Percentiles rank a stretch among this genome's conserved stretches.
phyloP scores from a whole-genome alignment of 1,139 yeast species.

The Candida sojae region DNA sequence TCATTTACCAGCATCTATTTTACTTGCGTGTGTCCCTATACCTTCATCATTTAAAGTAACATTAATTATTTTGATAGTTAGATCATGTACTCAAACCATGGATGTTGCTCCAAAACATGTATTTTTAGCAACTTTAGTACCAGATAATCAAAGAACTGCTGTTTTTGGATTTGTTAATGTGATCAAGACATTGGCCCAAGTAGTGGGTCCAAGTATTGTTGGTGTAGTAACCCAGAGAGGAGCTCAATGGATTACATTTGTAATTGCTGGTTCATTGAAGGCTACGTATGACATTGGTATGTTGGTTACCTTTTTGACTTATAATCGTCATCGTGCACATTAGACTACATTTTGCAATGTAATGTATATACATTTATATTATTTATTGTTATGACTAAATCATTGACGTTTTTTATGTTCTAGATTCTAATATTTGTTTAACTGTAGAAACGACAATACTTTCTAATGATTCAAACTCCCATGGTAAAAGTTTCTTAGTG shows the following conservation, averaged over 20 bases:
- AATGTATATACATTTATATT: not conserved
- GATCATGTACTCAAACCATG: constrained; percentile 45
- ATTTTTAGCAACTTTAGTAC: constrained; percentile 39
- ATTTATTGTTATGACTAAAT: too few species aligned
- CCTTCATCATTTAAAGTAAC: constrained; percentile 32
- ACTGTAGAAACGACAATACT: constrained; percentile 42
- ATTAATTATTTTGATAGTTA: constrained; percentile 28
- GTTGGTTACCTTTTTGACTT: constrained; percentile 32
- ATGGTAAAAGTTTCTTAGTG: constrained; percentile 30
- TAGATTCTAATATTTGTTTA: constrained; percentile 31
- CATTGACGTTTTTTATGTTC: not conserved
- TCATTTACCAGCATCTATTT: constrained; percentile 44
- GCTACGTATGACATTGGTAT: constrained; percentile 42
- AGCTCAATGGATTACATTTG: constrained; percentile 41
- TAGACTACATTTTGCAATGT: constrained; percentile 7
- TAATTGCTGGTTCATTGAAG: constrained; percentile 41
- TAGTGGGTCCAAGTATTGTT: constrained; percentile 39
- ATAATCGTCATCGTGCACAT: constrained; percentile 26
- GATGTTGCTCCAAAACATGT: constrained; percentile 49
- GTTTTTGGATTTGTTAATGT: constrained; percentile 45
- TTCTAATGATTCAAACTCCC: constrained; percentile 30
- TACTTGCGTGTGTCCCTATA: constrained; percentile 38
- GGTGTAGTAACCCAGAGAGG: constrained; percentile 33
- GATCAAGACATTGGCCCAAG: constrained; percentile 41
- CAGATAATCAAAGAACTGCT: constrained; percentile 37